Base-by-base conservation (phyloP, 2,329 filamentous ascomycete species). In the Kalmusia sp. region DNA sequence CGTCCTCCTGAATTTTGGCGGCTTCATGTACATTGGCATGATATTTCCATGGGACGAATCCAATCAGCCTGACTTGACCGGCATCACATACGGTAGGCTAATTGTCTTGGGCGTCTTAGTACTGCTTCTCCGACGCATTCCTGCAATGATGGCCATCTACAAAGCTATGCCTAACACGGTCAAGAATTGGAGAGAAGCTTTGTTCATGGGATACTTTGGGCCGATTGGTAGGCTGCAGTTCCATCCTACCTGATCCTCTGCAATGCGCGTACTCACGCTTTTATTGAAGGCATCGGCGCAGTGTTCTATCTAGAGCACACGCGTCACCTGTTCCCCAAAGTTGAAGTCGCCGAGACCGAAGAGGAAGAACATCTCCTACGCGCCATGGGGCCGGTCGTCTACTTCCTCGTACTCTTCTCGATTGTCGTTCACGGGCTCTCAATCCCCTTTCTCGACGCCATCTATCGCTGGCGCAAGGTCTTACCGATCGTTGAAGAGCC, bases 171-270 rank as follows among this genome's bases (percentile, higher is more conserved):
- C 83, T 0, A 71, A 71, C 1, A 76, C 80, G 0, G 77, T 80
- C 51, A 77, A 77, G n/a, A 71, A 78, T 60, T 85, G 79, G 76
- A 82, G 81, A 59, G 83, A 87, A 54, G 84, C 83, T 0, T 62
- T 86, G 0, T 86, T 87, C 52, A 83, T 86, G 82, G 84, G 84
- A 0, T 85, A 86, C 54, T 79, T 79, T 55, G 77, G 75, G 1
- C 77, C 76, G 11, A 78, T 79, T 38, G 64, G 65, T 59, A 46
- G 49, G 60, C 53, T n/a, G 17, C n/a, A n/a, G 43, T 3, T 28
- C 24, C 15, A 35, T 24, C 71, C 70, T 73, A 15, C n/a, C n/a
- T n/a, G n/a, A n/a, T n/a, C n/a, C n/a, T n/a, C n/a, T n/a, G n/a
- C n/a, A n/a, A n/a, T n/a, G n/a, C n/a, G n/a, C n/a, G n/a, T n/a